Evolutionary conservation across 495 filamentous ascomycete species (phyloP), one percentile per base, ranked within the genome.

Genomic region (Melanomma pulvis-pyrius): DNA sequence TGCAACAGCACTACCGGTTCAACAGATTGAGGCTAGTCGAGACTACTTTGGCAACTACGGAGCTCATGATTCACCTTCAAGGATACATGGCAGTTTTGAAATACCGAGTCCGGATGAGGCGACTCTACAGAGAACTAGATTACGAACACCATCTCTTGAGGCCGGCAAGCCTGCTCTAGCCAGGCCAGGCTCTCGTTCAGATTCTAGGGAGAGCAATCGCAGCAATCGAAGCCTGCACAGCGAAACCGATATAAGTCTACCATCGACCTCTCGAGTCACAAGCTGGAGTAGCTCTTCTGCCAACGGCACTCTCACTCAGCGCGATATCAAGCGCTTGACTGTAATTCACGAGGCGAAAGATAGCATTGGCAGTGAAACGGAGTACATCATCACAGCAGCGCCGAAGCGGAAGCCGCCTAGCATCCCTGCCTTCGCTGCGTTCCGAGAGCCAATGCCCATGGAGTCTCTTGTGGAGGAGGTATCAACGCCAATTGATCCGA

Each of bases 321-420:
- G 59, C 19, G 65, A 64, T 0, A 59, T 56, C 26, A 72, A 72
- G 48, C 70, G 70, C 9, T 25, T 72, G 47, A 65, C 70, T n/a
- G 62, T 69, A 25, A 69, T 72, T 26, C 65, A 69, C 32, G 70
- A 72, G 59, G 66, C 61, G n/a, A 68, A 68, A n/a, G 60, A 63
- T 19, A 71, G 69, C 32, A 71, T 68, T 19, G 41, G 60, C 19
- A 71, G 64, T 44, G 52, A 52, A 25, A 28, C 57, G 8, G 61
- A 36, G 5, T 48, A 30, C 6, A 11, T 9, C 17, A 29, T 58
- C 12, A 13, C 30, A 25, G 13, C 54, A 15, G 56, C 83, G 21
- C 79, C 78, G 25, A 82, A 81, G 50, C 79, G 83, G 51, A 69
- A 74, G 46, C 82, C 84, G 57, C 77, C 79, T 9, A 72, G 78